These are phyloP conservation scores for Epicoccum sorghinum DNA, from an alignment of 2,329 filamentous ascomycete species.

Conservation along the genomic window DNA sequence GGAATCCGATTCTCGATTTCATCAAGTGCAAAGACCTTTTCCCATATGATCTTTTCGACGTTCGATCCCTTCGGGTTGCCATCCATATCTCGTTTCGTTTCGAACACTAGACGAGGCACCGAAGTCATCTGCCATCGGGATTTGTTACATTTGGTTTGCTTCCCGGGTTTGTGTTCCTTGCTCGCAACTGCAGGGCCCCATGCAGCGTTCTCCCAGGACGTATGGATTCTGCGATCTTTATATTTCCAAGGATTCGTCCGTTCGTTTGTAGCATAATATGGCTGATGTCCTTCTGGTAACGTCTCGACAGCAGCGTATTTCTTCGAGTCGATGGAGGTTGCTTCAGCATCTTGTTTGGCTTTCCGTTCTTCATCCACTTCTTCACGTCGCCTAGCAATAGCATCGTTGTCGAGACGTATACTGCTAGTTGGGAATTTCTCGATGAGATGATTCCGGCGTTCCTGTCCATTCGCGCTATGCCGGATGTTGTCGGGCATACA, in stretches of 20 bases:
- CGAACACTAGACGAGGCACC: neutral
- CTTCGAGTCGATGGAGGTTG: neutral
- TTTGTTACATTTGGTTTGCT: neutral
- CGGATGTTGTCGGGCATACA: constrained; percentile 2
- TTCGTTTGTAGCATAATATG: neutral
- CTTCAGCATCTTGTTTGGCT: neutral
- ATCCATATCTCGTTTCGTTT: too few relatives aligned
- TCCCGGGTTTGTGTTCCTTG: neutral
- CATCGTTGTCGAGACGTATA: neutral
- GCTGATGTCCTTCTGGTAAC: neutral
- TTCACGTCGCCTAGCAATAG: neutral
- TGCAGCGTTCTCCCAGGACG: neutral
- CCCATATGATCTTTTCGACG: neutral
- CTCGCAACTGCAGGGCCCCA: neutral
- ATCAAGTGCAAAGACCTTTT: neutral
- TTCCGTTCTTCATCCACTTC: neutral
- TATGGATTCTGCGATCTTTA: neutral
- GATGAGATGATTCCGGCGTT: neutral
- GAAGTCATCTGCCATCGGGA: neutral
- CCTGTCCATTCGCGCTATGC: neutral
- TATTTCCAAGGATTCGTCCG: neutral
- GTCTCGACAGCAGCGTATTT: neutral
- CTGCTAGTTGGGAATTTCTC: neutral
- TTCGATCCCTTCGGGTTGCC: too few relatives aligned
- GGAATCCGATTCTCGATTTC: neutral